Evolutionary conservation across 2,329 filamentous ascomycete species (phyloP), one percentile per base, ranked within the genome.

Genomic region (Phyllosticta citribraziliensis): DNA sequence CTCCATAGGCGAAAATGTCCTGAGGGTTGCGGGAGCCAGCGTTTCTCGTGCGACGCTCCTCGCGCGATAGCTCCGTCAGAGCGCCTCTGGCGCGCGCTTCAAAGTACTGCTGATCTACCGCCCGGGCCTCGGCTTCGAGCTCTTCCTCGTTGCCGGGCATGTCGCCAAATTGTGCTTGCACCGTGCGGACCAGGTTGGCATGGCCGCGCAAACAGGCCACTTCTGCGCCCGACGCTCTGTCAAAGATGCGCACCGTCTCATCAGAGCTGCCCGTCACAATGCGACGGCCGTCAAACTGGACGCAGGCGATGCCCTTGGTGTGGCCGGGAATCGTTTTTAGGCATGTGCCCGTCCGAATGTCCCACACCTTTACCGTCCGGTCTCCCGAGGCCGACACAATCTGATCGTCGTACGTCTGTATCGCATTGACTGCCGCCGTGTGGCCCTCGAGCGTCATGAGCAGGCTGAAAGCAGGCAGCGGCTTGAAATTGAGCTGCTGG

Each of bases 211-310:
- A 80, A 69, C 89, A 93, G 17, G 92, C 93, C 5, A 97, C 91
- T 73, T 97, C 92, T 11, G 94, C 86, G 3, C 89, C 88, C 0
- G 91, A 91, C 54, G 84, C 82, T 53, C 88, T 87, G 71, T 97
- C 94, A 72, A 96, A 99, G 20, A 99, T 94, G 66, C 94, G 91
- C 33, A 99, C 91, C 51, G 94, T 92, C 70, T 95, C 91, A 73
- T 99, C 94, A 67, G 92, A 97, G 73, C 92, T 97, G 2, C 94
- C 94, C 67, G 91, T 97, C 57, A 99, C 91, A 64, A 99, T 95
- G 20, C 94, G 85, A 57, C 90, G 86, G 25, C 91, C 91, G 71
- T 99, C 94, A 70, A 94, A 97, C 74, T 99, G 93, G 17, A 99
- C 92, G 72, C 94, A 99, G 2, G 94, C 94, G 67, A 99, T 97